phyloP scores from a whole-genome alignment of 2,329 filamentous ascomycete species.

The Dothideomycetes sp. region DNA sequence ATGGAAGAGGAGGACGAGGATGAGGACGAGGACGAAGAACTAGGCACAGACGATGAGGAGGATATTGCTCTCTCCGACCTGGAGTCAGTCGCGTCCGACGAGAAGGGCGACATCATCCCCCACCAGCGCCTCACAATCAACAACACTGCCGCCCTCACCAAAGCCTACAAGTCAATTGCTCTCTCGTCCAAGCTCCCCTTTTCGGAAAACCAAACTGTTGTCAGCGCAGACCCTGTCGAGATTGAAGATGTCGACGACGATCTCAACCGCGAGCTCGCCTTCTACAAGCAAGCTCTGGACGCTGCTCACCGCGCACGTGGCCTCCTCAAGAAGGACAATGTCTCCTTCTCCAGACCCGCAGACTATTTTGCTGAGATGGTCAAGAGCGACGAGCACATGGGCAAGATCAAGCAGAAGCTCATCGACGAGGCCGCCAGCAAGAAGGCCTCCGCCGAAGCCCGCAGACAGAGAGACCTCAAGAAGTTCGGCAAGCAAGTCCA shows the following conservation, averaged over 20 bases:
- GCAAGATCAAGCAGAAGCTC: slow-evolving; percentile 85
- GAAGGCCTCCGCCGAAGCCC: slow-evolving; percentile 83
- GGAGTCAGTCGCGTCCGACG: slow-evolving; percentile 65
- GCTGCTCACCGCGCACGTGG: slow-evolving; percentile 63
- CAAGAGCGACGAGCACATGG: slow-evolving; percentile 97
- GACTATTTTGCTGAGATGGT: slow-evolving; percentile 99
- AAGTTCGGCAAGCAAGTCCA: slow-evolving; percentile 99
- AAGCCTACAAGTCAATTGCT: slow-evolving; percentile 68
- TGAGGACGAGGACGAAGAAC: slow-evolving; percentile 34
- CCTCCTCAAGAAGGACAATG: slow-evolving; percentile 69
- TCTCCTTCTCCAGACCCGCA: slow-evolving; percentile 75
- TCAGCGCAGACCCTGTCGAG: slow-evolving; percentile 54
- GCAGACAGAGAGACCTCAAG: slow-evolving; percentile 88
- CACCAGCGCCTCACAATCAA: slow-evolving; percentile 95
- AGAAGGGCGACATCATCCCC: slow-evolving; percentile 76
- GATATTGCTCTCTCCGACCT: slow-evolving; percentile 86
- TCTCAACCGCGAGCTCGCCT: slow-evolving; percentile 79
- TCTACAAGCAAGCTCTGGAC: slow-evolving; percentile 80
- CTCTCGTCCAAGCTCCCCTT: slow-evolving; percentile 65
- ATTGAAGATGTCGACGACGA: slow-evolving; percentile 86
- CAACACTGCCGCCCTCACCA: slow-evolving; percentile 77
- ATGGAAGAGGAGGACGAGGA: slow-evolving; percentile 37
- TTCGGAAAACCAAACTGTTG: slow-evolving; percentile 68
- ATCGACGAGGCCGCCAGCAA: slow-evolving; percentile 84
- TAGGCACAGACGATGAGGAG: slow-evolving; percentile 66